Base-by-base conservation (phyloP, 2,329 filamentous ascomycete genomes). In the Aspergillus sp. region DNA sequence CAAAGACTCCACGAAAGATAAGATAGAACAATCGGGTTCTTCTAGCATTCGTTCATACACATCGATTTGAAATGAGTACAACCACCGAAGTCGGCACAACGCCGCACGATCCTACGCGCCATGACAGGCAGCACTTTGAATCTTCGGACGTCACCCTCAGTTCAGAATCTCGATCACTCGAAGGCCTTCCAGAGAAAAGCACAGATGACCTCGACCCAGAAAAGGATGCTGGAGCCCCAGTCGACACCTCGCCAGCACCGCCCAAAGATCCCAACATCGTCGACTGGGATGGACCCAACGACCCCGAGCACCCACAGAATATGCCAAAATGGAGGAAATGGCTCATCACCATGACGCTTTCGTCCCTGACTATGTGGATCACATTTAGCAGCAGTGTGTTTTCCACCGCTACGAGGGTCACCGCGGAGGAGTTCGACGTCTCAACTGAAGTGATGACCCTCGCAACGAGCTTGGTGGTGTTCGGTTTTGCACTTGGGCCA, bases 401-500 rank as follows among this genome's bases (percentile, higher is more conserved):
- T 60, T 74, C 68, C 35, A 72, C 76, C 3, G 73, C 76, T 3
- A 76, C 71, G 2, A 14, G 49, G 19, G 66, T 65, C 14, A 76
- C 73, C 0, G 67, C 76, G 3, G 53, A 65, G n/a, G 64, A 78
- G 20, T 79, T 77, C 58, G 47, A 70, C 32, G 72, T 79, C 13
- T 71, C 72, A 2, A 61, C 53, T 1, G 69, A 76, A 51, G 71
- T 76, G 1, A 65, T 72, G 22, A 68, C 68, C 1, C 57, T 77
- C 4, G 76, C 72, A 5, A 73, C 75, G 2, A 71, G 71, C 26
- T 58, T 79, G 30, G 71, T 77, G 16, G 63, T 79, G 0, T 74
- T 77, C 47, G 73, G 77, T 3, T 81, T 81, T 52, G 78, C 76
- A 4, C 53, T 85, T 4, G 84, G 85, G 0, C 84, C 83, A 0